phyloP scores from a whole-genome alignment of 805 yeast genomes.

The Candida palmyrensis region DNA sequence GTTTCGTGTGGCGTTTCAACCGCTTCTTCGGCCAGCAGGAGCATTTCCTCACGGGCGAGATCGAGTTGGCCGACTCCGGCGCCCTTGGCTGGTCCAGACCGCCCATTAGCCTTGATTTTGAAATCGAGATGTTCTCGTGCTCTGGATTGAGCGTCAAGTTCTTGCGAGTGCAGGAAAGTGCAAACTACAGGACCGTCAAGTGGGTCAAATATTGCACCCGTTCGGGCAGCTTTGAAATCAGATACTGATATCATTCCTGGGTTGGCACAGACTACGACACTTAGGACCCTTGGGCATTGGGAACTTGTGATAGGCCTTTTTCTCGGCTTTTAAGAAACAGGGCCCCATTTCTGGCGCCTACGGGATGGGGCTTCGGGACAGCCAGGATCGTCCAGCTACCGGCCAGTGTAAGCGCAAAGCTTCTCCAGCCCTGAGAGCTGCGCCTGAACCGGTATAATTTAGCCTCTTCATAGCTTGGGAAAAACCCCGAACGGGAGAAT shows the following conservation, averaged over 20 bases:
- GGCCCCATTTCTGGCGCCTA: too few species aligned
- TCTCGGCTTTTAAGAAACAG: neutral
- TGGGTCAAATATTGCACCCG: slow-evolving; percentile 80
- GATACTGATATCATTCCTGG: slow-evolving; percentile 55
- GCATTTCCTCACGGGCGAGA: slow-evolving; percentile 51
- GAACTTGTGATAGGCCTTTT: neutral
- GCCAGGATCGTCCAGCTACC: too few species aligned
- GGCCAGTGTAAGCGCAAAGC: too few species aligned
- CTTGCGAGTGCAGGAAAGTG: slow-evolving; percentile 57
- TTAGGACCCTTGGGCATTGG: neutral
- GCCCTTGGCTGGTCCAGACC: slow-evolving; percentile 56
- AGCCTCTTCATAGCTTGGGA: too few species aligned
- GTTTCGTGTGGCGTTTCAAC: slow-evolving; percentile 64
- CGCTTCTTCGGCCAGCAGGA: slow-evolving; percentile 67
- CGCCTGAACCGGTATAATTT: too few species aligned
- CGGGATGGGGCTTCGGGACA: too few species aligned
- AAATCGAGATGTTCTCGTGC: slow-evolving; percentile 66
- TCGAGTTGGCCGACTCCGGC: slow-evolving; percentile 28
- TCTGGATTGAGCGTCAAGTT: slow-evolving; percentile 74
- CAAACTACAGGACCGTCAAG: slow-evolving; percentile 66
- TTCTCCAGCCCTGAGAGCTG: too few species aligned
- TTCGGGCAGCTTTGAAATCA: slow-evolving; percentile 77
- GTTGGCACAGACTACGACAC: neutral
- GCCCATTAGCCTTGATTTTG: slow-evolving; percentile 68
- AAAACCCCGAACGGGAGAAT: too few species aligned